Base-by-base conservation (phyloP, 129 eudicot genomes). In the Chrysanthemum seticuspe region DNA sequence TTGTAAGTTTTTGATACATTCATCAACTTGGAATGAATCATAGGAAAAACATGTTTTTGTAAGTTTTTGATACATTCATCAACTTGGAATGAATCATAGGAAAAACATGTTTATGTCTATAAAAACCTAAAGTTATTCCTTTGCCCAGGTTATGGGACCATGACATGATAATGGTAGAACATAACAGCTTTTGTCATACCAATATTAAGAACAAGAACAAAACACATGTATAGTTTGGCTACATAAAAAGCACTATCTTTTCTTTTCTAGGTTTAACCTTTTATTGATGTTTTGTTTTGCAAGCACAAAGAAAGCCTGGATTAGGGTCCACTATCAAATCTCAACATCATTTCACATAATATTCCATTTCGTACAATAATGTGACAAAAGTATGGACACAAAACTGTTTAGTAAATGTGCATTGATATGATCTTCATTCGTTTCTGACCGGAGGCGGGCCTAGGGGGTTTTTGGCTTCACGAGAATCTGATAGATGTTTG, bases 141-240 rank as follows among this genome's bases (percentile, higher is more conserved):
- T 27, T 49, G 36, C 63, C 40, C 51, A 36, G 57, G 15, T 23
- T 25, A 54, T 62, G 81, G 76, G 81, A 69, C 76, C 31, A 77
- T 62, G 57, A 10, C 16, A 77, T 70, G 71, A 70, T 77, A 69
- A 62, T 69, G 13, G 48, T 10, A 77, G 21, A 62, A 25, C 54
- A 36, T 6, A 62, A 60, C 63, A 76, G 55, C 80, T 68, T 76
- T 68, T 67, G 29, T 15, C 31, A 40, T 40, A 6, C 47, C 8
- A 40, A 40, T 67, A 67, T 21, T 21, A n/a, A 36, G 8, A 36
- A 36, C 44, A 31, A 31, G 3, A 31, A 31, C 36, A 18, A 67
- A 50, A 50, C 73, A 68, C 60, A 68, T 50, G 40, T 59, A 72
- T 59, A 57, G 68, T 59, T 72, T 72, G 49, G 47, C 57, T 68